Evolutionary conservation across 2,329 filamentous ascomycete genomes (phyloP), one percentile per base, ranked within the genome.

Genomic region (Pseudocercospora macadamiae): DNA sequence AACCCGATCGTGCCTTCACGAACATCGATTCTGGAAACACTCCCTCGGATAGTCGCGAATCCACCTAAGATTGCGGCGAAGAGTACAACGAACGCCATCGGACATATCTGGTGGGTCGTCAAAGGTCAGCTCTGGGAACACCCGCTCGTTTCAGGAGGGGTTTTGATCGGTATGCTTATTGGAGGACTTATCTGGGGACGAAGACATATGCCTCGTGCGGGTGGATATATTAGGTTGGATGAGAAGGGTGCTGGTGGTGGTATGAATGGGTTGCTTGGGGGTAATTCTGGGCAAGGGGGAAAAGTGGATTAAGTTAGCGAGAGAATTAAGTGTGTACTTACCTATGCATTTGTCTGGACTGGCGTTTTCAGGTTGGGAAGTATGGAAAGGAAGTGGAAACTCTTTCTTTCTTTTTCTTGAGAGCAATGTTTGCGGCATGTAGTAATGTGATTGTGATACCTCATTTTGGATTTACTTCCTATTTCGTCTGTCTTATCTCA

Each of bases 1-100:
- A 93, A 95, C 75, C 85, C 89, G 63, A 97, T 99, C 71, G 87
- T 93, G 67, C 89, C 93, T 54, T 95, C 89, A 23, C 89, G 95
- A 63, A 93, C 91, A 3, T 92, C 90, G 3, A 96, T 97, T 71
- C 85, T 96, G 62, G 93, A 96, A 76, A 96, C 92, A 12, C 80
- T 93, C 55, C 84, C 84, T 68, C 89, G 90, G 71, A 83, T 91
- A 61, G 84, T 89, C 8, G 80, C 84, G 21, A 84, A 83, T 49
- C 88, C 88, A 49, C 84, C 89, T 47, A 86, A 87, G 71, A 89
- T 96, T 73, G 83, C 84, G 70, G 81, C 89, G 28, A 95, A 93
- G 78, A 86, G 89, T 62, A 92, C 90, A n/a, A 87, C 90, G 59
- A 87, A 85, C 54, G 82, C 82, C 57, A 77, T 93, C 62, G 84